These are phyloP conservation scores for Globisporangium carolinianum DNA, from an alignment of 352 stramenopile genomes.

Conservation along the genomic window DNA sequence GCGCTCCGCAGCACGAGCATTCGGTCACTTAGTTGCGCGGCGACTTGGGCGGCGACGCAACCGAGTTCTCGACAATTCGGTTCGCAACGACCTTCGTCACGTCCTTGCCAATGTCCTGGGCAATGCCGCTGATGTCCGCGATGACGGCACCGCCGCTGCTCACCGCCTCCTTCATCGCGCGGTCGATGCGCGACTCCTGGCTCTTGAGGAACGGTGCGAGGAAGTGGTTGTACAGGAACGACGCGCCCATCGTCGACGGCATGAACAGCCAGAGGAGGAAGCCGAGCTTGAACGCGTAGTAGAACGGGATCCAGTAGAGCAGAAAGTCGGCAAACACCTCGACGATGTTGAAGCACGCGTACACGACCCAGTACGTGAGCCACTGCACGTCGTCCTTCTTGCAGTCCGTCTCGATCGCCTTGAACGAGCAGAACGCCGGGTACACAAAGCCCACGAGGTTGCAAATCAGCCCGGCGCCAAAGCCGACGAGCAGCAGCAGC, in stretches of 20 bases:
- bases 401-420: constrained; percentile 67
- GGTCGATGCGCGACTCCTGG: constrained; percentile 79
- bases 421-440: constrained; percentile 80
- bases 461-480: constrained; percentile 81
- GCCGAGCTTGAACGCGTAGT: constrained; percentile 97
- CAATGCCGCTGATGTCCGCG: constrained; percentile 67
- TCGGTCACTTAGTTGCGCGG: constrained; percentile 7
- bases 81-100: constrained; percentile 66
- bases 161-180: constrained; percentile 78
- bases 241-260: constrained; percentile 92
- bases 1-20: neutral
- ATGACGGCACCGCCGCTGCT: constrained; percentile 70
- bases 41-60: constrained; percentile 21
- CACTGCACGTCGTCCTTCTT: constrained; percentile 86
- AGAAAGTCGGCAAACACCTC: constrained; percentile 96
- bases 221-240: constrained; percentile 95
- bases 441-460: constrained; percentile 82
- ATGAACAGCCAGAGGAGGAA: constrained; percentile 97
- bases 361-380: constrained; percentile 98
- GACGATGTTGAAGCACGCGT: constrained; percentile 95
- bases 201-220: constrained; percentile 82
- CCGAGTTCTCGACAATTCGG: constrained; percentile 64
- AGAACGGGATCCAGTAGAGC: constrained; percentile 97
- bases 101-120: constrained; percentile 69
- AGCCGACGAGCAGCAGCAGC: constrained; percentile 77